A percentile compares a stretch with the other conserved stretches of the same genome.
phyloP scores from a whole-genome alignment of 1,284 basidiomycete species.

The Apiotrichum sp. region DNA sequence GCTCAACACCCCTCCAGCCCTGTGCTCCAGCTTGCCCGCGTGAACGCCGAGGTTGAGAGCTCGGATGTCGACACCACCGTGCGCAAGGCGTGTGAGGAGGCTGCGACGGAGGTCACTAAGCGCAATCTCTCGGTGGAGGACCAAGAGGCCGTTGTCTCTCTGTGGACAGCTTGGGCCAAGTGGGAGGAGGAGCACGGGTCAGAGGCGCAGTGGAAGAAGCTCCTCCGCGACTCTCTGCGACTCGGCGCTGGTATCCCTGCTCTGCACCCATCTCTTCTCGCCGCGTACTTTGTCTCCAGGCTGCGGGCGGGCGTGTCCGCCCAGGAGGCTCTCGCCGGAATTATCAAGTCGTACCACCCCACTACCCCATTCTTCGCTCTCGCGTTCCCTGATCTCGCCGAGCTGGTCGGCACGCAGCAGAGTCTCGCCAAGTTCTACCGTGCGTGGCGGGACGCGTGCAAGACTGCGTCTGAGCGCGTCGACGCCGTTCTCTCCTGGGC shows the following conservation, averaged over 20 bases:
- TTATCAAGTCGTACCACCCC: conserved; percentile 23
- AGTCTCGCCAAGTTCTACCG: conserved; percentile 25
- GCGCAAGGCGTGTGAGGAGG: conserved; percentile 18
- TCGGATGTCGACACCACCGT: conserved; percentile 3
- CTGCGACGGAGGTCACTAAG: conserved; percentile 15
- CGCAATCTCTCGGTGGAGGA: conserved; percentile 11
- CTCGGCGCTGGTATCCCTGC: conserved; percentile 14
- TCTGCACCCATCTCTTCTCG: conserved; percentile 23
- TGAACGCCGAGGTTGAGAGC: conserved; percentile 19
- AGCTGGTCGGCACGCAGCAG: conserved; percentile 7
- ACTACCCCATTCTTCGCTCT: conserved; percentile 17
- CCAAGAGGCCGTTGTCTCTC: conserved; percentile 9
- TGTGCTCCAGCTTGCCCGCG: conserved; percentile 23
- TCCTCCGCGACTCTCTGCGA: conserved; percentile 22
- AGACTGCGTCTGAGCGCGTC: conserved; percentile 15
- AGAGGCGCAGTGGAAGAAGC: conserved; percentile 15
- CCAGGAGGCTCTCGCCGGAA: conserved; percentile 1
- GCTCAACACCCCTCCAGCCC: conserved; percentile 25
- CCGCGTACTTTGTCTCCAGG: conserved; percentile 14
- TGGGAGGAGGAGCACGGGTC: conserved; percentile 12
- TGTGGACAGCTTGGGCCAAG: conserved; percentile 28
- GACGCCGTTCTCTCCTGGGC: conserved; percentile 25
- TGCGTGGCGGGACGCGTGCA: conserved; percentile 22
- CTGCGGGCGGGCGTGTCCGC: conserved; percentile 3
- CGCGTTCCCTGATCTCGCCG: conserved; percentile 21